Conservation (phyloP, 164 flowering plant genomes). For the Vitis amurensis region DNA sequence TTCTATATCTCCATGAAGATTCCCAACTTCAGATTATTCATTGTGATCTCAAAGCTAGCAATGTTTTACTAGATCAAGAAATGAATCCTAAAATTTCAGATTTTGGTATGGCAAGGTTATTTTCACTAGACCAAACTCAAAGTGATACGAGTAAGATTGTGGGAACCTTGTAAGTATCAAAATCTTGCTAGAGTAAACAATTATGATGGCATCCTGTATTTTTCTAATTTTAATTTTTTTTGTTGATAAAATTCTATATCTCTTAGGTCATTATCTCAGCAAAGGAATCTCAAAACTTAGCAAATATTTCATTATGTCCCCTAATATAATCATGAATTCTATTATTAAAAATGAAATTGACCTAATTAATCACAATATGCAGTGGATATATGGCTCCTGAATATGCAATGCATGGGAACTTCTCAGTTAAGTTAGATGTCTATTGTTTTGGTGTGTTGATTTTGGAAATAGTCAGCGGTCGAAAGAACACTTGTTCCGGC, state of each 20-base stretch:
- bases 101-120: constrained; percentile 48
- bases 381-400: constrained; percentile 68
- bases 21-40: constrained; percentile 48
- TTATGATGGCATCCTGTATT: too few species aligned
- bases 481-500: constrained; percentile 23
- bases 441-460: constrained; percentile 56
- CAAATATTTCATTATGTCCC: too few species aligned
- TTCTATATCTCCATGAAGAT: constrained; percentile 54
- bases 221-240: too few species aligned
- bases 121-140: constrained; percentile 32
- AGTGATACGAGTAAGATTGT: constrained; percentile 30
- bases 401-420: constrained; percentile 44
- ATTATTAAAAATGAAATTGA: too few species aligned
- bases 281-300: too few species aligned
- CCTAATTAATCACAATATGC: background rate
- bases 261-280: too few species aligned
- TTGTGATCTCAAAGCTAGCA: constrained; percentile 49
- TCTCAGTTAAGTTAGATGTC: constrained; percentile 50
- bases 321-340: too few species aligned
- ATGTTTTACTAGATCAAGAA: constrained; percentile 34
- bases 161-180: constrained; percentile 45
- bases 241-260: too few species aligned
- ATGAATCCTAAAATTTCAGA: constrained; percentile 50
- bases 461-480: constrained; percentile 46
- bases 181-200: too few species aligned